These are phyloP conservation scores for Dendrobium nobile DNA, from an alignment of 106 monocot species.

Conservation along the genomic window DNA sequence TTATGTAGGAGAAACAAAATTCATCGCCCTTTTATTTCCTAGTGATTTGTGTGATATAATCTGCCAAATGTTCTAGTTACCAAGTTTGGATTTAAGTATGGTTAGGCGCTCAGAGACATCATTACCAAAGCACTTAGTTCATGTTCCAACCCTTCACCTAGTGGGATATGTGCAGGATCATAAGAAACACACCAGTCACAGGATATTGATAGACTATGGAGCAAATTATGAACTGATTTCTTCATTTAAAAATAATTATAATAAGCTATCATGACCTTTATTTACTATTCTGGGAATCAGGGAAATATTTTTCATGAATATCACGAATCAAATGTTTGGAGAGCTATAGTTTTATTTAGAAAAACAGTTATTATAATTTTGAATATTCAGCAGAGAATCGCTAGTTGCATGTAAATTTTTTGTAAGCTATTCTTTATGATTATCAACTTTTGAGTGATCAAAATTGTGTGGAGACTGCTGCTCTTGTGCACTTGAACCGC, in stretches of 20 bases:
- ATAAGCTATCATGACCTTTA: background rate
- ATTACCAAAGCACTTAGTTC: background rate
- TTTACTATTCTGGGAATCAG: background rate
- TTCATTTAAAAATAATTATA: background rate
- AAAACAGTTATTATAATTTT: background rate
- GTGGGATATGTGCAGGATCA: background rate
- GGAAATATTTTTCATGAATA: background rate
- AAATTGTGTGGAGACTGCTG: no score
- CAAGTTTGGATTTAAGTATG: background rate
- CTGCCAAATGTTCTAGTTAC: background rate
- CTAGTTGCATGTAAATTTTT: background rate
- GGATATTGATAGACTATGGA: background rate
- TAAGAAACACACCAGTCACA: background rate
- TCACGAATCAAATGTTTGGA: background rate
- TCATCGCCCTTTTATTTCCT: background rate
- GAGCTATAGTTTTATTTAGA: background rate
- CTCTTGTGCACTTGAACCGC: no score
- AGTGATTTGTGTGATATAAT: constrained; percentile 1
- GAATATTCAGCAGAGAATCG: background rate
- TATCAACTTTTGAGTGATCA: background rate
- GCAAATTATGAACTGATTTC: background rate
- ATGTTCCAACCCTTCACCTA: background rate
- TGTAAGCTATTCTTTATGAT: background rate
- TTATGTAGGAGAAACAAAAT: background rate
- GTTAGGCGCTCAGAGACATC: background rate